Base-by-base conservation (phyloP, 768 basidiomycete species). In the Lactifluus subvellereus region DNA sequence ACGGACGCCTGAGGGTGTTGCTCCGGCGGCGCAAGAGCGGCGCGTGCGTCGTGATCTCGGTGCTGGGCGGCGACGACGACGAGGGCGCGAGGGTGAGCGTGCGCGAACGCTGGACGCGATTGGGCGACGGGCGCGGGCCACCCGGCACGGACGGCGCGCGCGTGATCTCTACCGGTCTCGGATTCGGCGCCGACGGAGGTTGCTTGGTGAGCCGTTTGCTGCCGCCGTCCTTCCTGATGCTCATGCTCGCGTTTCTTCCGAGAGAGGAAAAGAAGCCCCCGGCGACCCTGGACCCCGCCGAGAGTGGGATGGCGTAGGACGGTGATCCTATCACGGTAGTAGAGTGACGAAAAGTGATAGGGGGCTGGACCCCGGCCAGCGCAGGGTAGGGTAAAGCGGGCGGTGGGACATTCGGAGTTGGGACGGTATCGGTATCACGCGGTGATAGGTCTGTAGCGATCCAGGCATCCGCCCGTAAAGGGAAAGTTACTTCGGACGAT, bases 401-500 rank as follows among this genome's bases (percentile, higher is more conserved):
- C 0, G 86, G 83, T 0, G 84, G 83, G 8, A 79, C 74, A 58
- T 77, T 80, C n/a, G 86, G 78, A 1, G 80, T 78, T 14, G 78
- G 76, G 59, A 81, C 71, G 68, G 87, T 84, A 53, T 74, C 76
- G 20, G 68, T 75, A 9, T 66, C 57, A 20, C 65, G 66, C 59
- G 60, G 75, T 56, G 75, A 78, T 13, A 93, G 79, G 72, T 93
- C 91, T 3, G 90, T 91, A 6, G 91, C 91, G 30, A 79, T 78
- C 60, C 83, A 85, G 10, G 91, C 88, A 68, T 93, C 91, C n/a
- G 85, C 77, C 33, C 91, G 85, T 32, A 82, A 81, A 16, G 91
- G 89, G 73, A 93, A 93, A 0, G 90, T 90, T 48, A 80, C 82
- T 66, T 89, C 88, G 4, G 90, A 89, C 16, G 83, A 82, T 67